phyloP scores from a whole-genome alignment of 2,329 filamentous ascomycete genomes.

The Septoria petroselini region DNA sequence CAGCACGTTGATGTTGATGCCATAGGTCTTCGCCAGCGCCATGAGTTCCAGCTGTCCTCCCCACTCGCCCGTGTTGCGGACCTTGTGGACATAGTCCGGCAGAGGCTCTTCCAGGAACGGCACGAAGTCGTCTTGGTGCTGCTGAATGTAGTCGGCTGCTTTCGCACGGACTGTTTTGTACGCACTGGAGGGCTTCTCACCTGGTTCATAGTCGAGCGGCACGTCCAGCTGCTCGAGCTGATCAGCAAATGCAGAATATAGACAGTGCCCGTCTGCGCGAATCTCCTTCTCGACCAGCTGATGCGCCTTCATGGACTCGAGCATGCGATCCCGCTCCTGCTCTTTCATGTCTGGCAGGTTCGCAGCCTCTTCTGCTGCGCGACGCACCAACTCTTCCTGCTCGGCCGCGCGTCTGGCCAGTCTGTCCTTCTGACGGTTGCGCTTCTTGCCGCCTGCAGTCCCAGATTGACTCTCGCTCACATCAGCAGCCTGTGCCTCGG shows the following conservation, averaged over 20 bases:
- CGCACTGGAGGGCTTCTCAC: conserved; percentile 22
- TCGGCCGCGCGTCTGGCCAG: conserved; percentile 86
- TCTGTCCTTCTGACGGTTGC: conserved; percentile 86
- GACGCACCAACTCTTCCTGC: conserved; percentile 64
- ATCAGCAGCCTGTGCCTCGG: neutral
- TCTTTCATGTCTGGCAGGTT: conserved; percentile 69
- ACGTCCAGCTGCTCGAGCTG: conserved; percentile 59
- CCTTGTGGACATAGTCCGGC: conserved; percentile 67
- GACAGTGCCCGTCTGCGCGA: conserved; percentile 85
- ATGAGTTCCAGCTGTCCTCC: conserved; percentile 87
- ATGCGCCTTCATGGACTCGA: conserved; percentile 60
- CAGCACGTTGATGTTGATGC: conserved; percentile 76
- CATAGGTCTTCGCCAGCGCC: conserved; percentile 78
- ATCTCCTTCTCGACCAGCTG: conserved; percentile 74
- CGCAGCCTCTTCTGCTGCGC: conserved; percentile 72
- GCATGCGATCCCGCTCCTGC: conserved; percentile 68
- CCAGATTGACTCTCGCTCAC: conserved; percentile 18
- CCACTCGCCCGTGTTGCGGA: conserved; percentile 89
- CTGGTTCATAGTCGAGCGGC: conserved; percentile 37
- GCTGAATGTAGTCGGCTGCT: conserved; percentile 73
- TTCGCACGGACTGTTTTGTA: conserved; percentile 68
- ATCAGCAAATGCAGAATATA: conserved; percentile 88
- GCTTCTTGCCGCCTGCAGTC: conserved; percentile 58
- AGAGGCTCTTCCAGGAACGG: conserved; percentile 83
- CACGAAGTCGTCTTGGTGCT: conserved; percentile 74